Evolutionary conservation across 441 rosid species (phyloP), one percentile per base, ranked within the genome.

Genomic region (Arabidopsis lyrata): DNA sequence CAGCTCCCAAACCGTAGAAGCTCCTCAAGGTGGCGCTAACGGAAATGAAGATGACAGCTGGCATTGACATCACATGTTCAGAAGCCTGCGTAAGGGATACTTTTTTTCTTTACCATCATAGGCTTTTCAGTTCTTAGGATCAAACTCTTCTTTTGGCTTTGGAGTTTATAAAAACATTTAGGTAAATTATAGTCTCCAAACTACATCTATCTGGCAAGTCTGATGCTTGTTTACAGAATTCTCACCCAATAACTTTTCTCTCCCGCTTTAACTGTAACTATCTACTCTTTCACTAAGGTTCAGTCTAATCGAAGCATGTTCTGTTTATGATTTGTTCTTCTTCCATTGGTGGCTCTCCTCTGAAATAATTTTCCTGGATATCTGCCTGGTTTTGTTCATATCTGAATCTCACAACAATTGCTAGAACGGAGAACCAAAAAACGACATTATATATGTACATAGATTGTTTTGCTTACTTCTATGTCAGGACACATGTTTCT

Each of bases 121-220:
- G 45, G 63, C 65, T 22, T 36, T 58, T 71, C 66, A 44, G 77
- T 66, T 72, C 60, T 66, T 67, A 77, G 81, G 70, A 77, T 60
- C 66, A 77, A 53, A 35, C 68, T 54, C 47, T 60, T 20, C 34
- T 44, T 72, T 39, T 77, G 77, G 69, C 32, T 76, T 69, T 70
- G 61, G 62, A 41, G 22, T 56, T 70, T 57, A 56, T 70, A 34
- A 24, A 62, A 75, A 55, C 52, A 62, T 47, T 45, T 75, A 69
- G 73, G 76, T 78, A 67, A 58, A 42, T 42, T 65, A 52, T 77
- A 65, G 66, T 70, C 62, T 70, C 68, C 24, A 64, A 72, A 60
- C 52, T 66, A 55, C 29, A 70, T 65, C 80, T 42, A 58, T 59
- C 73, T 60, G 32, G 73, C 65, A 53, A 72, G 63, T 36, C 64